Evolutionary conservation across 164 flowering plant species (phyloP).

Genomic region (Aristolochia fimbriata): DNA sequence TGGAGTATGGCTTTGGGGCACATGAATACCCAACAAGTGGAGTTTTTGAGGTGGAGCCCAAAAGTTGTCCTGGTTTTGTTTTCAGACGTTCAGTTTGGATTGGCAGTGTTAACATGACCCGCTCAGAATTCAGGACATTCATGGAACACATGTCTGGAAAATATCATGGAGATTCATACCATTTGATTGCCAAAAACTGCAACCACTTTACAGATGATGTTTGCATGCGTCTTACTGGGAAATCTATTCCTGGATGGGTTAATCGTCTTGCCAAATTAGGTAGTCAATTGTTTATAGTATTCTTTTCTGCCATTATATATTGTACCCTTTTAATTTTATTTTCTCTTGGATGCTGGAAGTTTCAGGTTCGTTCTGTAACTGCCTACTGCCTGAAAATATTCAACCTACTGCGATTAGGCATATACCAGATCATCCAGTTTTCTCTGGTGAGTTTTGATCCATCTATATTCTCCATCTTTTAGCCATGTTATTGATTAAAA

Average conservation of each 20-base stretch:
- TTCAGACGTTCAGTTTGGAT: slow-evolving; percentile 66
- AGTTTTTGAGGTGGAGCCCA: slow-evolving; percentile 95
- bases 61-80: slow-evolving; percentile 85
- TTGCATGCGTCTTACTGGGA: slow-evolving; percentile 62
- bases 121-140: slow-evolving; percentile 57
- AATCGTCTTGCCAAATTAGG: slow-evolving; percentile 88
- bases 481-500: too few species aligned
- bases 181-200: slow-evolving; percentile 93
- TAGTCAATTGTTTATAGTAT: slow-evolving; percentile 11
- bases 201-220: slow-evolving; percentile 93
- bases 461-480: too few species aligned
- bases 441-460: slow-evolving; percentile 41
- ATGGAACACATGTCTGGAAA: slow-evolving; percentile 63
- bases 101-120: slow-evolving; percentile 70
- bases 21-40: slow-evolving; percentile 90
- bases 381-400: slow-evolving; percentile 81
- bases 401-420: slow-evolving; percentile 60
- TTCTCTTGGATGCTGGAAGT: slow-evolving; percentile 18
- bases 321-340: not conserved
- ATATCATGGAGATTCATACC: slow-evolving; percentile 83
- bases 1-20: slow-evolving; percentile 93
- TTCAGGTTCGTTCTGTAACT: slow-evolving; percentile 92
- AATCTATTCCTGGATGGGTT: slow-evolving; percentile 92
- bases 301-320: not conserved
- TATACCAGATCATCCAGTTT: slow-evolving; percentile 56